A percentile compares a stretch with the other conserved stretches of the same genome.
These are phyloP conservation scores for Mucor velutinosus DNA, from an alignment of 371 early-diverging fungal species.

Conservation along the genomic window DNA sequence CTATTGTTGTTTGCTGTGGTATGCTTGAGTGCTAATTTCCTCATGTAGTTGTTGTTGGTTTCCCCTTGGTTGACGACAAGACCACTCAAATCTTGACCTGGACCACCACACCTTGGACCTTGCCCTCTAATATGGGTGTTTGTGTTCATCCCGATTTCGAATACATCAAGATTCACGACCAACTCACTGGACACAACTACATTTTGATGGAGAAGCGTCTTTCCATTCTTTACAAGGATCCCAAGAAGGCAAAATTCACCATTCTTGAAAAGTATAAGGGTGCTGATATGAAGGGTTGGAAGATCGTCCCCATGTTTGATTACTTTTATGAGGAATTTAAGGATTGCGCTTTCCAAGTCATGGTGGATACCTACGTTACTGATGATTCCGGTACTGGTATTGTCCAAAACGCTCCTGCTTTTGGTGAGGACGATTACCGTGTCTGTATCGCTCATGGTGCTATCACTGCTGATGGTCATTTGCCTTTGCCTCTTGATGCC, in stretches of 20 bases:
- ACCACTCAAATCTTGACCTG: constrained; percentile 90
- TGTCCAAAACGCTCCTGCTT: constrained; percentile 99
- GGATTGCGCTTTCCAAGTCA: constrained; percentile 87
- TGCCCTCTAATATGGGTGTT: constrained; percentile 97
- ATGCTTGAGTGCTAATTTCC: neutral
- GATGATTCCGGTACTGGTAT: constrained; percentile 99
- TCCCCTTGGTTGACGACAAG: constrained; percentile 89
- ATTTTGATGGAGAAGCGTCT: constrained; percentile 89
- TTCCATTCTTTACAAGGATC: constrained; percentile 89
- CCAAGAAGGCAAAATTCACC: constrained; percentile 93
- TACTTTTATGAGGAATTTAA: constrained; percentile 80
- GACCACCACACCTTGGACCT: constrained; percentile 99
- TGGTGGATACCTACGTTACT: constrained; percentile 94
- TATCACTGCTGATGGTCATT: constrained; percentile 83
- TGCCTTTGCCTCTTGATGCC: constrained; percentile 97
- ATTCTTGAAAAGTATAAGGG: constrained; percentile 86
- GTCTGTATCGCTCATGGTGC: constrained; percentile 88
- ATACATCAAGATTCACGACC: constrained; percentile 94
- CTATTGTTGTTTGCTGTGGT: neutral
- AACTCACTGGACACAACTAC: constrained; percentile 77
- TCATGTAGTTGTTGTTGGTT: constrained; percentile 84
- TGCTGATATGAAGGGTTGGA: constrained; percentile 81
- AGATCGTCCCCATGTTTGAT: constrained; percentile 93
- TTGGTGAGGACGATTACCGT: constrained; percentile 99
- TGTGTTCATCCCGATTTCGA: constrained; percentile 94